Percentiles rank a stretch among this genome's conserved stretches.
These are phyloP conservation scores for Solanum sejunctum DNA, from an alignment of 257 asterid species.

Conservation along the genomic window DNA sequence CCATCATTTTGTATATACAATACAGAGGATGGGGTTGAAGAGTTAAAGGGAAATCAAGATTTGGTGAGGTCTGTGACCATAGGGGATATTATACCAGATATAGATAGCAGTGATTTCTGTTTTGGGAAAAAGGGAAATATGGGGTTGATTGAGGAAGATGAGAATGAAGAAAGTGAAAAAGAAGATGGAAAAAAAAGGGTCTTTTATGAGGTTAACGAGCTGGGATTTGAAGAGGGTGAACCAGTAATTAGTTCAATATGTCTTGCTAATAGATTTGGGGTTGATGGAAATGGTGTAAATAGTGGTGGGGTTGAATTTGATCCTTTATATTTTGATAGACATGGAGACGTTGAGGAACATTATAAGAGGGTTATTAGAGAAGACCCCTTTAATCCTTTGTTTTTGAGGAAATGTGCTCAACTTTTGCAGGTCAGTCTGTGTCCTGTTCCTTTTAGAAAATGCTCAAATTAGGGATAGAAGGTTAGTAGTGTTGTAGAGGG, in stretches of 20 bases:
- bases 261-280: conserved; percentile 2
- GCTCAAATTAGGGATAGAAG: background rate
- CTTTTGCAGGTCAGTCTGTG: conserved; percentile 47
- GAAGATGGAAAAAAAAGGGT: conserved; percentile 2
- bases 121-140: conserved; percentile 25
- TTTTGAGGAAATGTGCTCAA: conserved; percentile 52
- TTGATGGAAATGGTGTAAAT: background rate
- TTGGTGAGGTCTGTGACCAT: conserved; percentile 9
- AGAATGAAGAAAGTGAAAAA: conserved; percentile 5
- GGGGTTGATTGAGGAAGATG: conserved; percentile 7
- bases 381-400: conserved; percentile 43
- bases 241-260: background rate
- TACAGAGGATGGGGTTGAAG: conserved; percentile 15
- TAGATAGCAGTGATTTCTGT: conserved; percentile 32
- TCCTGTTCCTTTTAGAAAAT: background rate
- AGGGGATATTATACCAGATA: conserved; percentile 12
- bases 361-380: conserved; percentile 21
- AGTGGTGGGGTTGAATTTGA: background rate
- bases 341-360: conserved; percentile 23
- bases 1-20: conserved; percentile 58
- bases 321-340: conserved; percentile 3
- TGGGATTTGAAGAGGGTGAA: conserved; percentile 9
- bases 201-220: conserved; percentile 14
- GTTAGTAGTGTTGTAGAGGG: no score
- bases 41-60: background rate